Evolutionary conservation across 768 basidiomycete species (phyloP), one percentile per base, ranked within the genome.

Genomic region (Pleurotus tuoliensis): DNA sequence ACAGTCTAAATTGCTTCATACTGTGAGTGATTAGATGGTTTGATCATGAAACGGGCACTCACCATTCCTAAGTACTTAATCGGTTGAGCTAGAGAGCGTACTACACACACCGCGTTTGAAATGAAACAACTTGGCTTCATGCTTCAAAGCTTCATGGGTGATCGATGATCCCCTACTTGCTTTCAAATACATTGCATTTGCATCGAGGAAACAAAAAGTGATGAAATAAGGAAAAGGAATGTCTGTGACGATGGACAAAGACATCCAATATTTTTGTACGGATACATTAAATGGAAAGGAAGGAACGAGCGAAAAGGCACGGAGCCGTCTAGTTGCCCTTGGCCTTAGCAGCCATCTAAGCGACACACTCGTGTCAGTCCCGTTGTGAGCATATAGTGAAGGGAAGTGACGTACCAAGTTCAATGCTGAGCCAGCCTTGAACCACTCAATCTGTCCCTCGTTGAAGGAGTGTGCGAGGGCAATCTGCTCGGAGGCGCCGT

Each of bases 361-460:
- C 1, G 20, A 24, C 25, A 55, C 15, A 44, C 16, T 5, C 24
- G 25, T 16, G 11, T 41, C 4, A 45, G 24, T 18, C 13, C 16
- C n/a, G 8, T n/a, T 12, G 37, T 37, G 41, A 47, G 4, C 6
- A 22, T 25, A 16, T 43, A 25, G 18, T 13, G 47, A 37, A 22
- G 4, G 49, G 18, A 6, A 16, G 34, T 7, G 45, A 78, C 82
- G 39, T 62, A 92, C 88, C 74, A 94, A 67, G 81, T 95, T 94
- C 53, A 96, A 84, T 15, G 93, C 92, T 62, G 90, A 93, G 41
- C 96, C 96, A 65, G 94, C 94, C 82, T 94, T 95, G 87, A 97
- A 98, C 95, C 96, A 97, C 64, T 83, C 92, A 67, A 97, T 95
- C 75, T 97, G 95, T 47, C 93, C 93, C 73, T 93, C 88, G 69